Evolutionary conservation across 768 basidiomycete genomes (phyloP).

Genomic region (Asterophora lycoperdoides): DNA sequence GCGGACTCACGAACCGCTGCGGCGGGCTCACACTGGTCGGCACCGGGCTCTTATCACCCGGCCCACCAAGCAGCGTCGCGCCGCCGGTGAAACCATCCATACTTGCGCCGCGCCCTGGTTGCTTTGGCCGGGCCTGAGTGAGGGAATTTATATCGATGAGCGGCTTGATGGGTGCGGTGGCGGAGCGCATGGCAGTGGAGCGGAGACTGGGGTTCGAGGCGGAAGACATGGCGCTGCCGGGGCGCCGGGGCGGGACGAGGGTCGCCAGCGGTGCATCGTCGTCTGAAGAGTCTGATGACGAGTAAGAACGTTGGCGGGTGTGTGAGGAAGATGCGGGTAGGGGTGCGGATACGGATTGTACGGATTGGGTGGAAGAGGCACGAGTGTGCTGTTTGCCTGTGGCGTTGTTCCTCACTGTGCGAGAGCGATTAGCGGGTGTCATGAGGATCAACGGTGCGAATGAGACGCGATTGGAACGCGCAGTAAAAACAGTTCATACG

Average conservation of each 20-base stretch:
- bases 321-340: not conserved
- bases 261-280: constrained; percentile 64
- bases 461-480: too few relatives aligned
- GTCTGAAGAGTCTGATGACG: constrained; percentile 34
- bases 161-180: constrained; percentile 29
- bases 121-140: constrained; percentile 17
- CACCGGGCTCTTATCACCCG: constrained; percentile 18
- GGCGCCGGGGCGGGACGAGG: constrained; percentile 58
- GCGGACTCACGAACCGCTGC: constrained; percentile 32
- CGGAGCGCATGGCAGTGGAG: not conserved
- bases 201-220: constrained; percentile 22
- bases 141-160: constrained; percentile 50
- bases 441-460: too few relatives aligned
- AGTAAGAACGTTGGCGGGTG: constrained; percentile 1
- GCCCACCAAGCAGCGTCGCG: constrained; percentile 22
- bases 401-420: too few relatives aligned
- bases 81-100: constrained; percentile 37
- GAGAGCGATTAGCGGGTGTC: too few relatives aligned
- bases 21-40: constrained; percentile 25
- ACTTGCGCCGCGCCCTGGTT: constrained; percentile 19
- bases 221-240: constrained; percentile 56
- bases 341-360: not conserved
- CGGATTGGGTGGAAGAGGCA: constrained; percentile 25
- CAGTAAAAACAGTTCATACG: constrained; percentile 8
- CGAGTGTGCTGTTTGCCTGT: constrained; percentile 22